These are phyloP conservation scores for Brassica hybrid DNA, from an alignment of 441 rosid genomes.

Conservation along the genomic window DNA sequence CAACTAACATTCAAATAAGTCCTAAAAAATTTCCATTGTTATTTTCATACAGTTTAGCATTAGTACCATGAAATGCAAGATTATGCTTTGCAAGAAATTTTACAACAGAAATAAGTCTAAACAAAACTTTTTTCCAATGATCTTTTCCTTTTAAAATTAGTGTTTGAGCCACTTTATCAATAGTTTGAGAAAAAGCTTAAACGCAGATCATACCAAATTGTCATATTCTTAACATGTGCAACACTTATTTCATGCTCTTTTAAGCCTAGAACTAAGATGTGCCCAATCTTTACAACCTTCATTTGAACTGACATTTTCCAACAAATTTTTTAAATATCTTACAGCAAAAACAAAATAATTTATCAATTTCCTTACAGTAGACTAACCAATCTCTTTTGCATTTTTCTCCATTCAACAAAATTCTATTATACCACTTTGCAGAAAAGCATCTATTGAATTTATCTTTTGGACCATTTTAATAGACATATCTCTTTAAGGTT, in stretches of 20 bases:
- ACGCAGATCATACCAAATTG: neutral
- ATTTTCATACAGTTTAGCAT: neutral
- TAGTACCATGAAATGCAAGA: neutral
- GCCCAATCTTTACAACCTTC: neutral
- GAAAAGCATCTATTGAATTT: neutral
- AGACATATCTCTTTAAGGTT: neutral
- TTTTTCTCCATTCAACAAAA: neutral
- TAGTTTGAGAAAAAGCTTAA: neutral
- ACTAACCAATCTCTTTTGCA: neutral
- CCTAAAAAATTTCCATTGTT: neutral
- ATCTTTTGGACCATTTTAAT: neutral
- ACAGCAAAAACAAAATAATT: neutral
- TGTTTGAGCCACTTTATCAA: neutral
- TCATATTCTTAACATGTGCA: neutral
- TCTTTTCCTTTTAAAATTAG: neutral
- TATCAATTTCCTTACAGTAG: neutral
- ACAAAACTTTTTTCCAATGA: neutral
- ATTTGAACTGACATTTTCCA: neutral
- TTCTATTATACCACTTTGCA: neutral
- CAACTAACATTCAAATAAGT: neutral
- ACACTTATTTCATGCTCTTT: neutral
- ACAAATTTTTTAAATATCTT: neutral
- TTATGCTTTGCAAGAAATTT: conserved; percentile 3
- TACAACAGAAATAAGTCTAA: neutral
- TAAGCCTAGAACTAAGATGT: neutral